Evolutionary conservation across 2,329 filamentous ascomycete species (phyloP), one percentile per base, ranked within the genome.

Genomic region (Ophiostoma populinum): DNA sequence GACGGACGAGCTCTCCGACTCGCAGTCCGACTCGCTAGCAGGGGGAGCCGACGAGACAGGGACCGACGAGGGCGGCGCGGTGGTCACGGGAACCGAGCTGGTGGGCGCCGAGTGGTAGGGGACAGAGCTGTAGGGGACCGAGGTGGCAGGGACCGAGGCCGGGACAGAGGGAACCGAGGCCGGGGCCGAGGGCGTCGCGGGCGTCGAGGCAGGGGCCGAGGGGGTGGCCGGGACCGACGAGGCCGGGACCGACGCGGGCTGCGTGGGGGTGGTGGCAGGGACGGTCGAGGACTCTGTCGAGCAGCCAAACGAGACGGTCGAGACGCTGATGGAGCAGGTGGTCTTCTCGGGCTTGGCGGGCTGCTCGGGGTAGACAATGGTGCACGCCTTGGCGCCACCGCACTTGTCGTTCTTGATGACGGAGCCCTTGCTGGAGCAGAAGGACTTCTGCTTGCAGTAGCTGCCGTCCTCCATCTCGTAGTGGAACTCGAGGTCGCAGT

Each of bases 381-480:
- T 74, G 42, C 94, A 83, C 39, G 72, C 75, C 52, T 68, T 82
- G 44, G 87, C 86, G 56, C 86, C 86, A 70, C 85, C 87, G 54
- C 87, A 95, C 66, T 94, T 83, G 41, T 63, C 71, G 69, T 94
- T 94, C 58, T 71, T 59, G 48, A 94, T 65, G 31, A 67, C 69
- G 39, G 72, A 75, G 48, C 81, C 81, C 12, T 65, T 60, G 37
- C 65, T 61, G 43, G 64, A 70, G 69, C 82, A 92, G 35, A 63
- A 51, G 44, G 69, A 62, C 42, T 70, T 73, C 48, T 92, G 79
- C 61, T 80, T 87, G 74, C 87, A 95, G 40, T 56, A 70, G 11
- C 71, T 75, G 46, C 80, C 80, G 53, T 87, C 81, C 2, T 73
- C 67, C 83, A 94, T 92, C 49, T 64, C 67, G 59, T 87, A 94